These are phyloP conservation scores for Nicotiana sylvestris DNA, from an alignment of 257 asterid genomes.

Conservation along the genomic window DNA sequence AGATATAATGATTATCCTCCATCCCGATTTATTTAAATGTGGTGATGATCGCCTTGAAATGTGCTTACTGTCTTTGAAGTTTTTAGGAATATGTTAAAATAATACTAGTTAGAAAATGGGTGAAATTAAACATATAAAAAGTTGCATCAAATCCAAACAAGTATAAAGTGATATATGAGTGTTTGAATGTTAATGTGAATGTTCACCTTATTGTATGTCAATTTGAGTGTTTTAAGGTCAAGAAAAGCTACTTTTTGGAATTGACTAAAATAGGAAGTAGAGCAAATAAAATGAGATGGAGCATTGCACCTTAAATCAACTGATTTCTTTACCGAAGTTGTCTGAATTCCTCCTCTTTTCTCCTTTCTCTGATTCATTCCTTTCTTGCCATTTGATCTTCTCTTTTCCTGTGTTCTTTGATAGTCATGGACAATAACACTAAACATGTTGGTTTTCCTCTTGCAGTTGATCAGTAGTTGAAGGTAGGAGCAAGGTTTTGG, in stretches of 20 bases:
- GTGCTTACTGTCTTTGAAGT: too few species aligned
- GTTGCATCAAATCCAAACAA: not conserved
- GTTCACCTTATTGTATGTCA: not conserved
- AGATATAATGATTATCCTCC: not conserved
- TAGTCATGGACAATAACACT: not conserved
- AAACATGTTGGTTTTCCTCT: not conserved
- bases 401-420: not conserved
- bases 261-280: not conserved
- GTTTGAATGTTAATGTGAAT: too few species aligned
- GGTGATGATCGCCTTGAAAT: not conserved
- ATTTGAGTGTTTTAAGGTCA: not conserved
- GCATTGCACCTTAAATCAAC: not conserved
- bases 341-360: not conserved
- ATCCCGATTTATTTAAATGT: too few species aligned
- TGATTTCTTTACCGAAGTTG: not conserved
- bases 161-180: not conserved
- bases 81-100: not conserved
- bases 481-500: constrained; percentile 5
- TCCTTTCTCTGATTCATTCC: not conserved
- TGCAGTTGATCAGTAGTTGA: not conserved
- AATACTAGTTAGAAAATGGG: constrained; percentile 1
- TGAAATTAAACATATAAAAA: not conserved
- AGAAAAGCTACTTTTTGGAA: not conserved
- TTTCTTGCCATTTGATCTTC: not conserved
- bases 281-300: not conserved